phyloP scores from a whole-genome alignment of 108 stramenopile genomes.

The Pseudonitzschia delicatissima region DNA sequence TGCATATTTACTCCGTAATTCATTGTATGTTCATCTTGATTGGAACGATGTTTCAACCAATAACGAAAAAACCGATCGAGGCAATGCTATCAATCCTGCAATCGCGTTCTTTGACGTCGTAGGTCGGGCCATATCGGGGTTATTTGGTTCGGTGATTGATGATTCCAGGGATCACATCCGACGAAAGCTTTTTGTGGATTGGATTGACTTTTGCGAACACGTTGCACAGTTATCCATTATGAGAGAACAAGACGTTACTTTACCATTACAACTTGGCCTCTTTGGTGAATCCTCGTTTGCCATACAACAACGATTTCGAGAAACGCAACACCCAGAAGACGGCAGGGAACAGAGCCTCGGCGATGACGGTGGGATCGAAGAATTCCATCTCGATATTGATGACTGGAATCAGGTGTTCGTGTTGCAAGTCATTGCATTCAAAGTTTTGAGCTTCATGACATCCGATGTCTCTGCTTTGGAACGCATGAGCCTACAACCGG shows the following conservation, averaged over 20 bases:
- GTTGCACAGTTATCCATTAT: background rate
- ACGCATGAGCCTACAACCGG: background rate
- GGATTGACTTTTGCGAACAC: slow-evolving; percentile 7
- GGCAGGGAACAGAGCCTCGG: background rate
- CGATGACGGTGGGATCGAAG: background rate
- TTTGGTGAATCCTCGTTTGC: slow-evolving; percentile 1
- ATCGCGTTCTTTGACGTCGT: background rate
- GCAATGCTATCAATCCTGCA: background rate
- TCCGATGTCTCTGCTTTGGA: background rate
- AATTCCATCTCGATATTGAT: slow-evolving; percentile 8
- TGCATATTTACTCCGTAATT: slow-evolving; percentile 4
- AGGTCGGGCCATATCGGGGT: slow-evolving; percentile 6
- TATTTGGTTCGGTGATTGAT: background rate
- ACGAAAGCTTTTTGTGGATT: slow-evolving; percentile 6
- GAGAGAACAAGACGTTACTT: background rate
- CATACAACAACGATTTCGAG: background rate
- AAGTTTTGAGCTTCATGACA: slow-evolving; percentile 4
- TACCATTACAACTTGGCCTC: background rate
- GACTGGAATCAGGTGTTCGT: slow-evolving; percentile 15
- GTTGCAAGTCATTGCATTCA: slow-evolving; percentile 16
- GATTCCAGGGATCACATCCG: slow-evolving; percentile 2
- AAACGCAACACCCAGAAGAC: too few species aligned
- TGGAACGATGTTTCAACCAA: background rate
- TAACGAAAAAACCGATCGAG: background rate
- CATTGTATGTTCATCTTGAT: background rate